Conservation (phyloP, 2,329 filamentous ascomycete genomes). For the Fusarium temperatum region DNA sequence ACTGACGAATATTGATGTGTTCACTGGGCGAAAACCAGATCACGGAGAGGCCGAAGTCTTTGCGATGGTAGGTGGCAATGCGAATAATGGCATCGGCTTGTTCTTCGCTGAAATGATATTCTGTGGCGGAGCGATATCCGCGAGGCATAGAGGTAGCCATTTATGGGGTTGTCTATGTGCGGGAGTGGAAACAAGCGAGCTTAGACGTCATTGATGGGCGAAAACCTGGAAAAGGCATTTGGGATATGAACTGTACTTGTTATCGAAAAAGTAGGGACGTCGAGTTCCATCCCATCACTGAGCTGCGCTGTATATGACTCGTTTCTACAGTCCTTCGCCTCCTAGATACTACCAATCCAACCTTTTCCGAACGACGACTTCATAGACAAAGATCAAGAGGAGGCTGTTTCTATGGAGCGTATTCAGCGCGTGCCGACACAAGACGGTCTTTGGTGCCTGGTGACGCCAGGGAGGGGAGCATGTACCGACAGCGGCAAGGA, state of each 20-base stretch:
- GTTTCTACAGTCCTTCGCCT: accelerated
- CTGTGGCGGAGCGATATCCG: background rate
- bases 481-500: no score
- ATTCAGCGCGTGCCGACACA: background rate
- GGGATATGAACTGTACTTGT: no score
- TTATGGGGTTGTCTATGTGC: no score
- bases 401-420: no score
- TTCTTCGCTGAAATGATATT: background rate
- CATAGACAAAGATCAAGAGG: background rate
- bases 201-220: background rate
- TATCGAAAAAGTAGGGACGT: accelerated
- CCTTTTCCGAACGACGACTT: accelerated
- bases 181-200: no score
- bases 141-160: background rate
- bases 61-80: background rate
- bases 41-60: background rate
- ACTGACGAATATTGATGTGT: background rate
- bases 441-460: background rate
- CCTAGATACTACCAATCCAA: background rate
- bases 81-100: background rate
- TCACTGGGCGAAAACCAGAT: background rate
- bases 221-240: accelerated
- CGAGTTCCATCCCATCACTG: background rate
- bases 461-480: no score
- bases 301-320: accelerated